Percentiles rank a stretch among this genome's conserved stretches.
Conservation (phyloP, 257 asterid species). For the Ehretia macrophylla region DNA sequence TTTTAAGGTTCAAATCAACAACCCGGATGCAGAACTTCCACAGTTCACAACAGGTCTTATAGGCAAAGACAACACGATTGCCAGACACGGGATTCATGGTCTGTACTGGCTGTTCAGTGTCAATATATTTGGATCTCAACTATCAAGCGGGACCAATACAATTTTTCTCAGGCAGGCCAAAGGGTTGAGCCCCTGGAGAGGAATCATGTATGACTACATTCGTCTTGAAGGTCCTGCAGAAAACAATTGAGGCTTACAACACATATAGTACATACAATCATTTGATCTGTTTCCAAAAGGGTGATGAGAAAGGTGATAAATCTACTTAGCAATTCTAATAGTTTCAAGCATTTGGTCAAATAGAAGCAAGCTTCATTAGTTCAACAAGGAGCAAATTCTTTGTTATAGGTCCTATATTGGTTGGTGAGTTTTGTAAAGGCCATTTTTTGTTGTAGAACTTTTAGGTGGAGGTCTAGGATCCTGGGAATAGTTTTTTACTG, state of each 20-base stretch:
- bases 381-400: too few relatives aligned
- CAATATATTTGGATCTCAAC: constrained; percentile 34
- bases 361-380: too few relatives aligned
- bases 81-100: constrained; percentile 90
- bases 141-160: constrained; percentile 28
- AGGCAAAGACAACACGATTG: constrained; percentile 75
- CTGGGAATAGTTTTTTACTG: too few relatives aligned
- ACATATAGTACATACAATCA: neutral
- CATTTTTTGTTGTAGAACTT: too few relatives aligned
- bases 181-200: constrained; percentile 45
- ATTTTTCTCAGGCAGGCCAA: constrained; percentile 54
- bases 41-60: constrained; percentile 51
- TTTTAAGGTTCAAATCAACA: constrained; percentile 49
- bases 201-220: constrained; percentile 76
- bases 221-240: constrained; percentile 63
- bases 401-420: too few relatives aligned
- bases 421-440: too few relatives aligned
- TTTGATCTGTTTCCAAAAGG: too few relatives aligned
- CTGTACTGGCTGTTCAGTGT: constrained; percentile 50
- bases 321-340: too few relatives aligned
- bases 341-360: too few relatives aligned
- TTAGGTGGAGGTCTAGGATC: too few relatives aligned
- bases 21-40: constrained; percentile 20
- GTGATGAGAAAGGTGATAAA: too few relatives aligned
- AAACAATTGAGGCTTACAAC: neutral